Base-by-base conservation (phyloP, 768 basidiomycete species). In the Boletus huronensis region DNA sequence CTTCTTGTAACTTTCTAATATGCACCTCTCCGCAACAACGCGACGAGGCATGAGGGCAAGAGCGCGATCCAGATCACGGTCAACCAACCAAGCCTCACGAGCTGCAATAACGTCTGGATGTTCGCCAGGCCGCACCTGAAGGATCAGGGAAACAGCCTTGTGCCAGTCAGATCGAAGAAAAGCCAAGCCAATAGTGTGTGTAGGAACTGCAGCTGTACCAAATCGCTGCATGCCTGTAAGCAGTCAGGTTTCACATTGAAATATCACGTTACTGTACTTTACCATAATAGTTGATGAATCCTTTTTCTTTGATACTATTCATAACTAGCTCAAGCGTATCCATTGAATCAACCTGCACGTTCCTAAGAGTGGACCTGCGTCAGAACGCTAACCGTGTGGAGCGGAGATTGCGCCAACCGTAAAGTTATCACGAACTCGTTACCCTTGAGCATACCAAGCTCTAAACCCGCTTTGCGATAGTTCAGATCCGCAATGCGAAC, bases 201-300 rank as follows among this genome's bases (percentile, higher is more conserved):
- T 98, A 5, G 96, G 94, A 36, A 98, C 86, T 31, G 93, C 87
- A 16, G 97, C 93, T 2, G 95, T 98, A 45, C 97, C 97, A 72
- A 99, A 99, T 11, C 97, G 88, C 66, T 99, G 97, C 96, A 99
- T 98, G 42, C 96, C 94, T 90, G 38, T 39, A 31, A 55, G 59
- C 5, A 29, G 48, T 63, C n/a, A 58, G 35, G n/a, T 38, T 16
- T 50, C 49, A 32, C 26, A 11, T 21, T 16, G n/a, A 40, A 41
- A 50, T 11, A 40, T 48, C 32, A 32, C 28, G 21, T 53, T 31
- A 26, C 23, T 23, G 35, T 13, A 42, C 45, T 64, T 53, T 71
- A 91, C 93, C 95, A 67, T 97, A 99, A 67, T 98, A 99, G 68
- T 99, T 99, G 69, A 99, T 92, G 72, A 98, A 99, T 0, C 97